Conservation (phyloP, 805 yeast genomes). For the Helenozyma rhizophorensis region DNA sequence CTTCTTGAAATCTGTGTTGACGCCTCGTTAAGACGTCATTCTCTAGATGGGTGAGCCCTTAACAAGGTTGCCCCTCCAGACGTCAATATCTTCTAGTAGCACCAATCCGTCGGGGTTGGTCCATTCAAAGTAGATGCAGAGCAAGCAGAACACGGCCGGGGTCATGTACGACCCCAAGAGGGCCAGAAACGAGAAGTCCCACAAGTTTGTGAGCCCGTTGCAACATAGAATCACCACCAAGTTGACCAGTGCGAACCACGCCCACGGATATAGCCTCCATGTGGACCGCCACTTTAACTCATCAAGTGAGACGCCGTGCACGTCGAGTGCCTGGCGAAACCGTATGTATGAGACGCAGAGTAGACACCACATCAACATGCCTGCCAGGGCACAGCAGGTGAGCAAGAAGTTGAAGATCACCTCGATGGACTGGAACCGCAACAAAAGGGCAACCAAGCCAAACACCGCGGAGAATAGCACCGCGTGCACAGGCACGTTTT, state of each 20-base stretch:
- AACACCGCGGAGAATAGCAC: slow-evolving; percentile 16
- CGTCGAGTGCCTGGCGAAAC: slow-evolving; percentile 9
- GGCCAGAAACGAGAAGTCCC: slow-evolving; percentile 13
- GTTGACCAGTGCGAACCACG: slow-evolving; percentile 15
- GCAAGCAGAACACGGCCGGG: slow-evolving; percentile 4
- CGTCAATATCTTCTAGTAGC: slow-evolving; percentile 1
- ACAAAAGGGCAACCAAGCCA: slow-evolving; percentile 19
- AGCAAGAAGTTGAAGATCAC: slow-evolving; percentile 15
- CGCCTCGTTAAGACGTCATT: no score
- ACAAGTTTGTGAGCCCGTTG: slow-evolving; percentile 16
- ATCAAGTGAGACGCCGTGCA: slow-evolving; percentile 5
- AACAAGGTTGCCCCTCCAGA: slow-evolving; percentile 2
- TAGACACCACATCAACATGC: slow-evolving; percentile 25
- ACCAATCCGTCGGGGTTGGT: background rate
- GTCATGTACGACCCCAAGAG: slow-evolving; percentile 13
- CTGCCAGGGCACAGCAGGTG: slow-evolving; percentile 22
- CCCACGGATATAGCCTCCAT: slow-evolving; percentile 9
- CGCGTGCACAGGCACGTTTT: slow-evolving; percentile 16
- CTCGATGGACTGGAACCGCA: slow-evolving; percentile 15
- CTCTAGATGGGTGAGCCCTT: no score
- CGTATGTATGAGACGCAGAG: slow-evolving; percentile 17
- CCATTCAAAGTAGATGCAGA: slow-evolving; percentile 8
- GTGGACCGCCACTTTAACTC: slow-evolving; percentile 4
- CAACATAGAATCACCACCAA: slow-evolving; percentile 12
- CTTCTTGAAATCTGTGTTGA: no score